phyloP scores from a whole-genome alignment of 164 flowering plant species.

The Berberis vulgaris region DNA sequence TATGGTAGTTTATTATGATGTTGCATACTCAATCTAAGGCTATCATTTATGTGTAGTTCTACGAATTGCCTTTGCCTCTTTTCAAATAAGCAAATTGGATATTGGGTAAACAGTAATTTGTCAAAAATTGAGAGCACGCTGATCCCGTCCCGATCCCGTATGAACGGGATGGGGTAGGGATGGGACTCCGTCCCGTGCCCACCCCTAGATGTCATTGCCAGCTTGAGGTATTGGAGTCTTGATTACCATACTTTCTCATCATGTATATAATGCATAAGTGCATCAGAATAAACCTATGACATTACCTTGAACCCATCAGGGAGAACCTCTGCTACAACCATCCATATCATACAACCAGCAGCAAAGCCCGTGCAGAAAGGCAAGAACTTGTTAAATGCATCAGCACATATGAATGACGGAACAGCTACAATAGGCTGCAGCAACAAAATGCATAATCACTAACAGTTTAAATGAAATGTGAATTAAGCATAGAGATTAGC shows the following conservation, averaged over 20 bases:
- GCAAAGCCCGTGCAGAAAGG: constrained; percentile 98
- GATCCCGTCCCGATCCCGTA: too few species aligned
- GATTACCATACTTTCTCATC: not conserved
- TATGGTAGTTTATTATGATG: too few species aligned
- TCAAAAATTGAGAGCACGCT: too few species aligned
- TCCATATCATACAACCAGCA: constrained; percentile 99
- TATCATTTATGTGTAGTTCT: too few species aligned
- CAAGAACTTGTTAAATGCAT: constrained; percentile 81
- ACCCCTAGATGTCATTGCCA: too few species aligned
- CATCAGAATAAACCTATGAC: not conserved
- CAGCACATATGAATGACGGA: constrained; percentile 96
- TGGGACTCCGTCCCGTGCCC: too few species aligned
- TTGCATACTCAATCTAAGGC: too few species aligned
- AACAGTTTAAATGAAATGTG: not conserved
- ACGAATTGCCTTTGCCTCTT: too few species aligned
- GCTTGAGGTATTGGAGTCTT: too few species aligned
- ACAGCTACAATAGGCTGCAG: constrained; percentile 95
- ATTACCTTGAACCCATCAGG: constrained; percentile 94
- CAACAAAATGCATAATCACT: not conserved
- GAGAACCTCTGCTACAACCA: constrained; percentile 95
- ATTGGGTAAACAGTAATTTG: too few species aligned
- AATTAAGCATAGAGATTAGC: not conserved
- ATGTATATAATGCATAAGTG: not conserved
- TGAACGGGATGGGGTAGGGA: too few species aligned
- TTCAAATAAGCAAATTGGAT: too few species aligned